Evolutionary conservation across 331 rosid genomes (phyloP), one percentile per base, ranked within the genome.

Genomic region (Phaseolus coccineus): DNA sequence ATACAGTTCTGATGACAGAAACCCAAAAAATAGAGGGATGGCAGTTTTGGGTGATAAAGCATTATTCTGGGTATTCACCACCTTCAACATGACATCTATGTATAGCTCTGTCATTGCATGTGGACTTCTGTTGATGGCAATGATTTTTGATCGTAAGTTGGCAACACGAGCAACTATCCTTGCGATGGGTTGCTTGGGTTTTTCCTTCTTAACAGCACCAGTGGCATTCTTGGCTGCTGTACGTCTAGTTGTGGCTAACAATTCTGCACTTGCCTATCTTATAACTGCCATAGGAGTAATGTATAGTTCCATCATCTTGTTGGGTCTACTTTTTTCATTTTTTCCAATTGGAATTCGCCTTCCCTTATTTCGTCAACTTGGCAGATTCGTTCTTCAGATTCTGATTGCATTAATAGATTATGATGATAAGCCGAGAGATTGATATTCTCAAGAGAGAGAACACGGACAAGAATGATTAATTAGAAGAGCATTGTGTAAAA

Each of bases 151-250:
- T 28, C 8, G 12, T 11, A 59, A 12, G 12, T 1, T 59, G 8
- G 33, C 64, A 28, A 3, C n/a, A 59, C 3, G 5, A 11, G 22
- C n/a, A 59, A 27, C 19, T 28, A 4, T 59, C 8, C 19, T 12
- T 27, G 66, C 66, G 12, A 59, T 28, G 12, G 1, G 9, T 12
- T 59, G 19, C 13, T 61, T 28, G 67, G 22, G 1, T 61, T 1
- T 25, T 58, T 3, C 37, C 1, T 61, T 61, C 30, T 14, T 30
- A 5, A 12, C 42, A 14, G 22, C 30, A 0, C 67, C 67, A 14
- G 42, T 30, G 42, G 67, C 67, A 61, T 61, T 61, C 33, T 13
- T 30, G 67, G 42, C 42, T 13, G 67, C 67, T 28, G 67, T 61
- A 0, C 22, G 42, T 30, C 5, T 61, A 30, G 67, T 28, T 13